Conservation (phyloP, 2,329 filamentous ascomycete species). For the Lecanoromycetidae sp. region DNA sequence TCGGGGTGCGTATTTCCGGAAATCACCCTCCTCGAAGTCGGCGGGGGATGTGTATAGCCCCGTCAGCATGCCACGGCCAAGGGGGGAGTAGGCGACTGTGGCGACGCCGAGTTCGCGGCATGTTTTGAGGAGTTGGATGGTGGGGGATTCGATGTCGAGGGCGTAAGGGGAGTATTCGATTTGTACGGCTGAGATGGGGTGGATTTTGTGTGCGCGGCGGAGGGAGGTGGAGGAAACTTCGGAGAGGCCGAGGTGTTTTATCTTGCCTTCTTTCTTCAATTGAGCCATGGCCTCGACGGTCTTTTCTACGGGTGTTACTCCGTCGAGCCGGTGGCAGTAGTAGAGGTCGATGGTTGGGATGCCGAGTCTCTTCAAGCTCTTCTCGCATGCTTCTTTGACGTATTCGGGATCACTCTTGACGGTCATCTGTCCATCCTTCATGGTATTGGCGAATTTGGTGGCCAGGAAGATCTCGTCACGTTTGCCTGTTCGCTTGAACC, state of each 20-base stretch:
- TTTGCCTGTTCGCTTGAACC: conserved; percentile 20
- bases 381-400: conserved; percentile 22
- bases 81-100: conserved; percentile 28
- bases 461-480: conserved; percentile 21
- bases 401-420: conserved; percentile 24
- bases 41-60: conserved; percentile 28
- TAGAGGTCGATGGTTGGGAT: conserved; percentile 36
- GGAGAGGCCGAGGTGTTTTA: conserved; percentile 41
- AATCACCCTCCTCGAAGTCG: conserved; percentile 34
- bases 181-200: conserved; percentile 42
- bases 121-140: conserved; percentile 31
- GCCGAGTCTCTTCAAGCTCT: conserved; percentile 24
- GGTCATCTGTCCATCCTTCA: conserved; percentile 15
- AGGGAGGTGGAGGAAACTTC: conserved; percentile 39
- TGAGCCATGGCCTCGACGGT: conserved; percentile 34
- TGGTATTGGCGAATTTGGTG: conserved; percentile 20
- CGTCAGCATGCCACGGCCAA: conserved; percentile 35
- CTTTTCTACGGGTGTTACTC: conserved; percentile 27
- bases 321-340: conserved; percentile 35
- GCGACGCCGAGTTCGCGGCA: conserved; percentile 35
- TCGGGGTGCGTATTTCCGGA: conserved; percentile 36
- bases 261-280: conserved; percentile 40
- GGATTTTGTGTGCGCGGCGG: conserved; percentile 37
- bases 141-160: conserved; percentile 36
- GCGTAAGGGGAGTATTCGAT: conserved; percentile 42